These are phyloP conservation scores for Pinus taeda DNA, from an alignment of 75 land plant species.

Conservation along the genomic window DNA sequence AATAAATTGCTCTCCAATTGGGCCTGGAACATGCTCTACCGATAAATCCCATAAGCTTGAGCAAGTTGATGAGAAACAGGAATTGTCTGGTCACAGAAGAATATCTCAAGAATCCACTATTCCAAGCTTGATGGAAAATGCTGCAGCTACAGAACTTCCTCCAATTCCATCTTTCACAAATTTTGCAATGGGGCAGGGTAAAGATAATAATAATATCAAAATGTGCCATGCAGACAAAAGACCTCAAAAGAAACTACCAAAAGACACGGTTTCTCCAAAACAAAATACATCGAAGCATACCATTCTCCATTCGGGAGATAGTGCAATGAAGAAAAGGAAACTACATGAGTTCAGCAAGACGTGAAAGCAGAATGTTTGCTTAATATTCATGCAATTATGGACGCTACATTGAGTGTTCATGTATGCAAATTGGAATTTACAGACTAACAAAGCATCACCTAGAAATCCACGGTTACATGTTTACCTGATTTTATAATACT, in stretches of 20 bases:
- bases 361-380: too few species aligned
- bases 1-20: slow-evolving; percentile 1
- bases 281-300: not conserved
- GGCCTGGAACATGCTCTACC: not conserved
- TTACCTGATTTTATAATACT: not conserved
- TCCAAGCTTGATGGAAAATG: not conserved
- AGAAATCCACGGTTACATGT: not conserved
- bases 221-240: not conserved
- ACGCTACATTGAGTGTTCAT: not conserved
- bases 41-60: not conserved
- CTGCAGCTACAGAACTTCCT: slow-evolving; percentile 27
- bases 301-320: too few species aligned
- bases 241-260: not conserved
- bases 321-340: slow-evolving; percentile 2
- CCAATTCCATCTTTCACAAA: slow-evolving; percentile 53
- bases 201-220: not conserved
- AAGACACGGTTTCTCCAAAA: not conserved
- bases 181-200: slow-evolving; percentile 25
- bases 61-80: not conserved
- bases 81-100: not conserved
- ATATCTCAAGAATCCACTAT: not conserved
- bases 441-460: not conserved
- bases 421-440: not conserved
- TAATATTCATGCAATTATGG: not conserved
- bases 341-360: not conserved